These are phyloP conservation scores for Cladorrhinum sp. DNA, from an alignment of 2,329 filamentous ascomycete genomes.

Conservation along the genomic window DNA sequence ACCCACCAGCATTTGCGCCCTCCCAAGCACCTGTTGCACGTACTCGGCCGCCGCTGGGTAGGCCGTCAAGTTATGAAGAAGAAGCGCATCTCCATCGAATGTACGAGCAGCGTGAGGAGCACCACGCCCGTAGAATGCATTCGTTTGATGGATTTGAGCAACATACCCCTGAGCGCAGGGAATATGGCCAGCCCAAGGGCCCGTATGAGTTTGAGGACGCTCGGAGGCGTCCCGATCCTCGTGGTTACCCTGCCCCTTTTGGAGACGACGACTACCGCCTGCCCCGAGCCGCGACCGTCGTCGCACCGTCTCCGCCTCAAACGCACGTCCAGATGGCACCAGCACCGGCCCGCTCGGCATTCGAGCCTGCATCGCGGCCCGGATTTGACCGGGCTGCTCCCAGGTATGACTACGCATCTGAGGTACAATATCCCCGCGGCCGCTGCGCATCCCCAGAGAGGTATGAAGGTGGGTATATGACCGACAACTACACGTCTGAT, in stretches of 20 bases:
- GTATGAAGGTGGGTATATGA: slow-evolving; percentile 16
- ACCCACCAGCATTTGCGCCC: slow-evolving; percentile 26
- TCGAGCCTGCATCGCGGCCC: slow-evolving; percentile 21
- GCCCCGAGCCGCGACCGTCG: slow-evolving; percentile 36
- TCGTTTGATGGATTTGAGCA: slow-evolving; percentile 36
- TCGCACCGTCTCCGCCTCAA: slow-evolving; percentile 33
- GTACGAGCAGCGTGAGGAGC: slow-evolving; percentile 47
- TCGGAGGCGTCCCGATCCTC: slow-evolving; percentile 38
- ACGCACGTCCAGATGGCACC: slow-evolving; percentile 26
- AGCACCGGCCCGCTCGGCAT: slow-evolving; percentile 28
- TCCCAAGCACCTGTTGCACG: slow-evolving; percentile 25
- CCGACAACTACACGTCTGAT: slow-evolving; percentile 17
- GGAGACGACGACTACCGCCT: slow-evolving; percentile 57
- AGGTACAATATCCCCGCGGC: slow-evolving; percentile 43
- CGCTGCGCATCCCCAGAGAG: slow-evolving; percentile 24
- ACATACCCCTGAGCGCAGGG: slow-evolving; percentile 34
- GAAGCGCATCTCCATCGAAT: slow-evolving; percentile 44
- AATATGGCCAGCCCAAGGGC: slow-evolving; percentile 33
- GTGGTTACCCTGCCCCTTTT: slow-evolving; percentile 55
- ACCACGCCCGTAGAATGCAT: slow-evolving; percentile 37
- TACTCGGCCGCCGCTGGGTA: slow-evolving; percentile 31
- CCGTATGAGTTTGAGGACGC: slow-evolving; percentile 42
- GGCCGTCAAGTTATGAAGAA: slow-evolving; percentile 44
- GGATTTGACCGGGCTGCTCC: slow-evolving; percentile 36
- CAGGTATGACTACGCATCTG: slow-evolving; percentile 43